Percentiles rank a stretch among this genome's conserved stretches.
phyloP scores from a whole-genome alignment of 495 filamentous ascomycete genomes.

The Emericellopsis terricola region DNA sequence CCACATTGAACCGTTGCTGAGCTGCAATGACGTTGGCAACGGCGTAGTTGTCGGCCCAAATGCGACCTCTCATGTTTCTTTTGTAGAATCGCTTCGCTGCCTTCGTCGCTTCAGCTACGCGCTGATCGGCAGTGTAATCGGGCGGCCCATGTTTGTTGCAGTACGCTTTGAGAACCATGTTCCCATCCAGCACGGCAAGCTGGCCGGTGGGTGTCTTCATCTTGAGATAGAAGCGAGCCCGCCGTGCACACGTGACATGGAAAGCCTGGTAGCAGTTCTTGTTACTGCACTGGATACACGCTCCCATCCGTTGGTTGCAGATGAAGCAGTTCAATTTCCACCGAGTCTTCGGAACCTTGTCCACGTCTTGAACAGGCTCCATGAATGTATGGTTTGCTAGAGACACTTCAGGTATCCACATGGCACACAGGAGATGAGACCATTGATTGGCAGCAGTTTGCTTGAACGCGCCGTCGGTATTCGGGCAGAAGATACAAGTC shows the following conservation, averaged over 20 bases:
- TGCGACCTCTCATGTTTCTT: slow-evolving; percentile 62
- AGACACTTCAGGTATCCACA: slow-evolving; percentile 96
- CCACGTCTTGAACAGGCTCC: slow-evolving; percentile 95
- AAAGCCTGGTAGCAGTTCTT: slow-evolving; percentile 96
- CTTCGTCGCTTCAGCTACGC: slow-evolving; percentile 33
- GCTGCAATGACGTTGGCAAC: slow-evolving; percentile 65
- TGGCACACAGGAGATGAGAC: slow-evolving; percentile 90
- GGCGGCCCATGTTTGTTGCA: slow-evolving; percentile 91
- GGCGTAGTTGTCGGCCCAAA: slow-evolving; percentile 83
- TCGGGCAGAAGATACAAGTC: slow-evolving; percentile 96
- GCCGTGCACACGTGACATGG: slow-evolving; percentile 88
- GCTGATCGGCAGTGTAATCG: slow-evolving; percentile 77
- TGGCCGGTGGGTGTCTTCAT: slow-evolving; percentile 84
- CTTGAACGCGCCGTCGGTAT: slow-evolving; percentile 95
- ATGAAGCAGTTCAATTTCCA: slow-evolving; percentile 96
- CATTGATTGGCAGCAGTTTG: slow-evolving; percentile 89
- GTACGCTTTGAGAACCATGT: slow-evolving; percentile 68
- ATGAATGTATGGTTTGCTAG: slow-evolving; percentile 94
- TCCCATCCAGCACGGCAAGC: slow-evolving; percentile 69
- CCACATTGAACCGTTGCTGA: slow-evolving; percentile 38
- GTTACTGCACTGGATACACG: slow-evolving; percentile 96
- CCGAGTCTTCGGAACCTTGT: slow-evolving; percentile 82
- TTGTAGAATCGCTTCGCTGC: slow-evolving; percentile 59
- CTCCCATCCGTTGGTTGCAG: slow-evolving; percentile 92
- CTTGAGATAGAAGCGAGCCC: slow-evolving; percentile 76